A percentile compares a stretch with the other conserved stretches of the same genome.
phyloP scores from a whole-genome alignment of 2,329 filamentous ascomycete species.

The Leptographium procerum region DNA sequence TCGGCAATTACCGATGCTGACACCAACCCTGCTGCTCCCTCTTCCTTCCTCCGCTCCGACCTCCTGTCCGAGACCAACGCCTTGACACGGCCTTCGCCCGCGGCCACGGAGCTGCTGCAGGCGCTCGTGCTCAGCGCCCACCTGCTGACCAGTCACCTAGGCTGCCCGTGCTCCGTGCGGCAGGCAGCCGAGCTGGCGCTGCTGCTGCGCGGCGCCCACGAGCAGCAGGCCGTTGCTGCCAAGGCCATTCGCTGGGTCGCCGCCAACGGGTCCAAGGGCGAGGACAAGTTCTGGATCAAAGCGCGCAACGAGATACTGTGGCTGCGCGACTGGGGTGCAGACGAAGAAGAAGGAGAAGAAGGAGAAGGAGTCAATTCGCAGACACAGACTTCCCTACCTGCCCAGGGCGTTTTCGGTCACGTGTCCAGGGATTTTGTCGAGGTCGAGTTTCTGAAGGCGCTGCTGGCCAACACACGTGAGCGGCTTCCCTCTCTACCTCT shows the following conservation, averaged over 20 bases:
- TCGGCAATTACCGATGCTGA: background rate
- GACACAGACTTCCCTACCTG: conserved; percentile 13
- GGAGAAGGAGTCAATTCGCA: too few species aligned
- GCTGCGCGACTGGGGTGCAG: conserved; percentile 60
- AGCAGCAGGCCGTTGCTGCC: conserved; percentile 49
- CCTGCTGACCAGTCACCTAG: conserved; percentile 30
- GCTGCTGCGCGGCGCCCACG: conserved; percentile 47
- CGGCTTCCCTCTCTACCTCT: background rate
- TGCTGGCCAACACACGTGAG: conserved; percentile 52
- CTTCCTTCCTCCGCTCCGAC: conserved; percentile 32
- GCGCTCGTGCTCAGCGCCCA: conserved; percentile 52
- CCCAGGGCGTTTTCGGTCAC: conserved; percentile 43
- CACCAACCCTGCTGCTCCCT: background rate
- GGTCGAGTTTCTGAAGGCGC: conserved; percentile 56
- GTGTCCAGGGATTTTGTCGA: conserved; percentile 54
- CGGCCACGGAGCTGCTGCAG: conserved; percentile 48
- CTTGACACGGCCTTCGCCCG: conserved; percentile 48
- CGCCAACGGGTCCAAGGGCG: conserved; percentile 39
- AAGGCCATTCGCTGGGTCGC: conserved; percentile 46
- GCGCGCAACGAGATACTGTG: conserved; percentile 57
- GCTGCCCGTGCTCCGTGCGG: conserved; percentile 38
- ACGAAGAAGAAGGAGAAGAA: too few species aligned
- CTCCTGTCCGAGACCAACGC: conserved; percentile 49
- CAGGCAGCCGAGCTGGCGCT: conserved; percentile 52
- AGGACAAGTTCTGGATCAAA: conserved; percentile 52